Evolutionary conservation across 257 asterid species (phyloP).

Genomic region (Ocimum tenuiflorum): DNA sequence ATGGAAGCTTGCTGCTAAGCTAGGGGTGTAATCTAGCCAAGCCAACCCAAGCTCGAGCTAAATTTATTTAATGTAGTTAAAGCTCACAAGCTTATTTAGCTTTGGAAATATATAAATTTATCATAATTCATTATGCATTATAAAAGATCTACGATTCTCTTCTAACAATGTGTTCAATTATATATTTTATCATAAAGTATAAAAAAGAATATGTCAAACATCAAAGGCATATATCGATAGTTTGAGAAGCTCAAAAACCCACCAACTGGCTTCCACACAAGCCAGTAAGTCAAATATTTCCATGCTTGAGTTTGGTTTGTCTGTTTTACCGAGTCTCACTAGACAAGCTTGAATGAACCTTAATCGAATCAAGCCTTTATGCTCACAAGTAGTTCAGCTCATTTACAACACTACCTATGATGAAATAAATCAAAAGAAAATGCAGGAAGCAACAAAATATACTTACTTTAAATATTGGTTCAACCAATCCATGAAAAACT

Average conservation of each 20-base stretch:
- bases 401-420: background rate
- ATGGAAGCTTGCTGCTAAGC: background rate
- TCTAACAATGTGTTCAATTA: background rate
- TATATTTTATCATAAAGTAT: background rate
- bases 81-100: background rate
- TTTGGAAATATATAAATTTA: background rate
- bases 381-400: background rate
- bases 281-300: background rate
- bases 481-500: conserved; percentile 78
- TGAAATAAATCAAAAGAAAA: background rate
- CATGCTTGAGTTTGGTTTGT: background rate
- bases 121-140: too few species aligned
- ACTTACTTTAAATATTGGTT: conserved; percentile 88
- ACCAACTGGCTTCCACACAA: too few species aligned
- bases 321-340: background rate
- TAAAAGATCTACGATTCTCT: too few species aligned
- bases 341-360: background rate
- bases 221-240: background rate
- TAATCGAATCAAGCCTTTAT: background rate
- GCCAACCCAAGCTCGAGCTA: background rate
- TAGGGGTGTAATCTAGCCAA: too few species aligned
- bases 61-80: background rate
- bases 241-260: background rate
- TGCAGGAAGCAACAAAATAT: background rate
- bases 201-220: background rate